Base-by-base conservation (phyloP, 139 green algal genomes). In the Mesostigma viride region DNA sequence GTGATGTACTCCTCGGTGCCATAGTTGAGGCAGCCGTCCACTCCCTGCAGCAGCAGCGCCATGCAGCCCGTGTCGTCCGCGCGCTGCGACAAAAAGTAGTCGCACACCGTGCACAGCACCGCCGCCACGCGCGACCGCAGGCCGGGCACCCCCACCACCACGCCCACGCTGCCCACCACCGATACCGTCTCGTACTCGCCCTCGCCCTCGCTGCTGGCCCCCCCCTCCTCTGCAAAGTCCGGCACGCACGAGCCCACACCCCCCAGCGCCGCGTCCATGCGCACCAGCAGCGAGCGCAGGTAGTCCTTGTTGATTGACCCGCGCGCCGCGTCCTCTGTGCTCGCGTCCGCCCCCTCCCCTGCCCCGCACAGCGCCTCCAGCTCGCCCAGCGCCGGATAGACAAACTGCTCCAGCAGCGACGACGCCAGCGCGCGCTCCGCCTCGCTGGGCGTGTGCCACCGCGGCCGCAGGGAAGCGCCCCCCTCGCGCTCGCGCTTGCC, bases 391-490 rank as follows among this genome's bases (percentile, higher is more conserved):
- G 46, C 63, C 31, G 45, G 3, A 3, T 68, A 8, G 11, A 69
- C 14, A 68, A 68, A 45, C 45, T 6, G 3, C 31, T 68, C 45
- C 44, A 69, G 45, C 8, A 69, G 36, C 63, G 69, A 8, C 22
- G n/a, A 6, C 24, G 63, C 63, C 4, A 69, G 69, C 14, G 45
- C 63, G 47, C 69, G 22, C 45, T 69, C 63, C 4, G 11, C 63
- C 4, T 17, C 8, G 63, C 45, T 66, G 45, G 63, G 8, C 8
- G 30, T 68, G 47, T 69, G 63, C 63, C 63, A 69, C n/a, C n/a
- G n/a, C n/a, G n/a, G n/a, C n/a, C n/a, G n/a, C n/a, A n/a, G n/a
- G n/a, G n/a, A n/a, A n/a, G n/a, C n/a, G n/a, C n/a, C n/a, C n/a
- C n/a, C n/a, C n/a, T n/a, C n/a, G n/a, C n/a, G n/a, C n/a, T n/a